phyloP scores from a whole-genome alignment of 768 basidiomycete genomes.

The Asterophora parasitica region DNA sequence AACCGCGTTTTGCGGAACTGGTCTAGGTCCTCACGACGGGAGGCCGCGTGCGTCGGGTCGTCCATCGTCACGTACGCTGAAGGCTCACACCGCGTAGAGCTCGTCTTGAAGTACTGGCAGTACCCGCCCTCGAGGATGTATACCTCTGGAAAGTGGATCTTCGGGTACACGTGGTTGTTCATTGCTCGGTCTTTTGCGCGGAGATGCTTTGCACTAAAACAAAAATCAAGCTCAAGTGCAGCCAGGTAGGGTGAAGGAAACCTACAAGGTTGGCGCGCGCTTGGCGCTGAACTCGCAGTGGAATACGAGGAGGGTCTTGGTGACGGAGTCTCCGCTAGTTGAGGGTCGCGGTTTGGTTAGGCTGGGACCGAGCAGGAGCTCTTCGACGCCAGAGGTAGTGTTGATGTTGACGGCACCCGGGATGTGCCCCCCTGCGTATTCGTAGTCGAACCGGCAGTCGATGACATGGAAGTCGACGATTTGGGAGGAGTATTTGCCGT shows the following conservation, averaged over 20 bases:
- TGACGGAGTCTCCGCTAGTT: constrained; percentile 64
- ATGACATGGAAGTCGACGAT: constrained; percentile 76
- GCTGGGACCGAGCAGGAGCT: constrained; percentile 62
- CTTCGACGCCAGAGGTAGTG: constrained; percentile 72
- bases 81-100: constrained; percentile 70
- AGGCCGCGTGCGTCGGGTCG: constrained; percentile 78
- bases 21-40: constrained; percentile 82
- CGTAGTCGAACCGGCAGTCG: constrained; percentile 98
- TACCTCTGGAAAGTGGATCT: constrained; percentile 92
- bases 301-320: constrained; percentile 88
- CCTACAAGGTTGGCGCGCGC: constrained; percentile 93
- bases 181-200: constrained; percentile 84
- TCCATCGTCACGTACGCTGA: constrained; percentile 90
- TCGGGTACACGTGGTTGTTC: constrained; percentile 88
- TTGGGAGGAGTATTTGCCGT: constrained; percentile 62
- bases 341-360: constrained; percentile 58
- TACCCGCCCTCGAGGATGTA: constrained; percentile 98
- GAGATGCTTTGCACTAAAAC: constrained; percentile 81
- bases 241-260: too few relatives aligned
- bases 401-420: constrained; percentile 90
- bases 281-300: constrained; percentile 98
- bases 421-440: constrained; percentile 91
- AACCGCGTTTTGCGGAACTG: constrained; percentile 89
- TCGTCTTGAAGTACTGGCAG: constrained; percentile 75
- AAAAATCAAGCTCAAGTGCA: neutral